A percentile compares a stretch with the other conserved stretches of the same genome.
phyloP scores from a whole-genome alignment of 2,329 filamentous ascomycete genomes.

The Colletotrichum cuscutae region DNA sequence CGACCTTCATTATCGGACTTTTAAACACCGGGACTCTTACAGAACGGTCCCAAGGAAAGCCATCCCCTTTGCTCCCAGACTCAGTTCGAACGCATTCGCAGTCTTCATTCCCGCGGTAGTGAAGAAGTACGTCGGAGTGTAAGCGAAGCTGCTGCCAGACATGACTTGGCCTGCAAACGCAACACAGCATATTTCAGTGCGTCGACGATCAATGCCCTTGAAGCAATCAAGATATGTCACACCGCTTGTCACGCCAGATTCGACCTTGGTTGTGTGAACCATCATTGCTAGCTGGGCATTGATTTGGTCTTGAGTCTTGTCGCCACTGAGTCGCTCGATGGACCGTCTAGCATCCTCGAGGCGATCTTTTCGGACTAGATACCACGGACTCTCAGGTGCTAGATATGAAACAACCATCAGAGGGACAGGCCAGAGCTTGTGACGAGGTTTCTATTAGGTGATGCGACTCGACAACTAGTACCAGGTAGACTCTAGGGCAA shows the following conservation, averaged over 20 bases:
- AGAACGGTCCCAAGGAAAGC: conserved; percentile 50
- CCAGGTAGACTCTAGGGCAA: no score
- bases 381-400: conserved; percentile 57
- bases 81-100: conserved; percentile 51
- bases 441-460: neutral
- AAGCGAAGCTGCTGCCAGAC: conserved; percentile 51
- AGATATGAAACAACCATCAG: conserved; percentile 48
- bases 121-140: conserved; percentile 58
- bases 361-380: conserved; percentile 50
- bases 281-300: conserved; percentile 40
- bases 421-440: conserved; percentile 47
- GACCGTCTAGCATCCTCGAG: conserved; percentile 46
- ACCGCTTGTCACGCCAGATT: conserved; percentile 51
- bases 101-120: conserved; percentile 53
- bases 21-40: conserved; percentile 9
- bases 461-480: neutral
- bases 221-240: conserved; percentile 60
- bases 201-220: conserved; percentile 53
- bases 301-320: conserved; percentile 35
- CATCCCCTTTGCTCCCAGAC: conserved; percentile 51
- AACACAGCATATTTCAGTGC: conserved; percentile 55
- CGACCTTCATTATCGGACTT: conserved; percentile 38
- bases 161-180: conserved; percentile 54
- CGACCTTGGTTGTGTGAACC: conserved; percentile 49
- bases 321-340: conserved; percentile 43